A percentile compares a stretch with the other conserved stretches of the same genome.
These are phyloP conservation scores for Irpex lacteus DNA, from an alignment of 1,284 basidiomycete genomes.

Conservation along the genomic window DNA sequence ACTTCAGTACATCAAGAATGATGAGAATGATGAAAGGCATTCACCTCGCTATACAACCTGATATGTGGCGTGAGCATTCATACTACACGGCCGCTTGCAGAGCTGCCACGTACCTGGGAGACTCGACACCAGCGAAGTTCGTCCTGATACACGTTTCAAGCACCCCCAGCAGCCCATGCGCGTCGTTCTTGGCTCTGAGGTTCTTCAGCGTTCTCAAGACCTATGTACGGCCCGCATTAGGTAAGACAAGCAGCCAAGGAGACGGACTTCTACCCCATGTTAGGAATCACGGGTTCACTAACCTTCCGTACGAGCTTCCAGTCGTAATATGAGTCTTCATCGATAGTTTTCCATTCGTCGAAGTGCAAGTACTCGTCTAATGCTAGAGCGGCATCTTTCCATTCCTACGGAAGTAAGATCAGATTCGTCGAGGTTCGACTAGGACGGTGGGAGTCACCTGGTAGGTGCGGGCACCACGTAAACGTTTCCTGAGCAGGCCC, in stretches of 20 bases:
- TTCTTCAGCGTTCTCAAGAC: conserved; percentile 64
- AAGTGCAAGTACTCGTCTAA: conserved; percentile 84
- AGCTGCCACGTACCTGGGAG: conserved; percentile 50
- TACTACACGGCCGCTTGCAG: background rate
- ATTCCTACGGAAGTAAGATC: conserved; percentile 48
- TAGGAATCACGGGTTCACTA: background rate
- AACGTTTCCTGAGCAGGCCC: conserved; percentile 69
- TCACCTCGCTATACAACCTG: conserved; percentile 86
- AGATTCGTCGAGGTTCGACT: no score
- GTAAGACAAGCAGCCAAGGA: background rate
- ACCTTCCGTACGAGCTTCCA: conserved; percentile 82
- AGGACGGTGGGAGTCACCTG: conserved; percentile 31
- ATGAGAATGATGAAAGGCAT: conserved; percentile 15
- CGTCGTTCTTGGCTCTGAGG: conserved; percentile 72
- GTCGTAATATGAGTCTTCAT: conserved; percentile 89
- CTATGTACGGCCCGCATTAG: conserved; percentile 28
- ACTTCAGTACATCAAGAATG: conserved; percentile 14
- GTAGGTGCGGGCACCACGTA: conserved; percentile 76
- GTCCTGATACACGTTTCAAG: conserved; percentile 89
- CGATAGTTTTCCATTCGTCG: conserved; percentile 84
- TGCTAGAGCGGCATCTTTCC: conserved; percentile 79
- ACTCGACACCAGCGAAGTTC: conserved; percentile 96
- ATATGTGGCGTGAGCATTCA: background rate
- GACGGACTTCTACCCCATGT: background rate
- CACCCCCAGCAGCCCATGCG: conserved; percentile 83